phyloP scores from a whole-genome alignment of 371 early-diverging fungal genomes.

The Syncephalastrum sp. region DNA sequence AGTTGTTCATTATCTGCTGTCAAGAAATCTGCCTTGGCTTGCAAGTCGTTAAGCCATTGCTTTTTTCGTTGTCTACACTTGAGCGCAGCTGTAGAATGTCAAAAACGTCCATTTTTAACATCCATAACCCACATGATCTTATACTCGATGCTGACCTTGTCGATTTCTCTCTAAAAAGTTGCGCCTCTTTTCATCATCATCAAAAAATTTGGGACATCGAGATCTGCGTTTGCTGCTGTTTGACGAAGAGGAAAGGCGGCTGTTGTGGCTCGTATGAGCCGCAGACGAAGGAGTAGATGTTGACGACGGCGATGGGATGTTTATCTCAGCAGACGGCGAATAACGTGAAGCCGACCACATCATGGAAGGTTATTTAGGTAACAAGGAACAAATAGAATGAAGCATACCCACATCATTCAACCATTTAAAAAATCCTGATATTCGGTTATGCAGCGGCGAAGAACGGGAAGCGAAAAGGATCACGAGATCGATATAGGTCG shows the following conservation, averaged over 20 bases:
- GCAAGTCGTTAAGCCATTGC: slow-evolving; percentile 55
- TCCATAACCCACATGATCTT: neutral
- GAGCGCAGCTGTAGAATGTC: slow-evolving; percentile 50
- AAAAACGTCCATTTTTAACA: neutral
- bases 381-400: slow-evolving; percentile 1
- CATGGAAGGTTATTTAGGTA: neutral
- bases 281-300: neutral
- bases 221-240: slow-evolving; percentile 12
- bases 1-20: slow-evolving; percentile 51
- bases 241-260: neutral
- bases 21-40: slow-evolving; percentile 55
- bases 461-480: neutral
- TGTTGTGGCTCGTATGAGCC: neutral
- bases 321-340: no score
- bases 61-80: slow-evolving; percentile 73
- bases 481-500: neutral
- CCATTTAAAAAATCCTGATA: slow-evolving; percentile 8
- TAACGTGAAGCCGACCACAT: no score
- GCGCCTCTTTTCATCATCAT: slow-evolving; percentile 60
- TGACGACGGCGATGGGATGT: slow-evolving; percentile 4
- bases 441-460: slow-evolving; percentile 15
- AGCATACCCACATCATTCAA: slow-evolving; percentile 10
- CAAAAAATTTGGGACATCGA: slow-evolving; percentile 33
- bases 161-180: slow-evolving; percentile 80
- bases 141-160: slow-evolving; percentile 42